Evolutionary conservation across 192 early-diverging fungal genomes (phyloP).

Genomic region (Coemansia sp.): DNA sequence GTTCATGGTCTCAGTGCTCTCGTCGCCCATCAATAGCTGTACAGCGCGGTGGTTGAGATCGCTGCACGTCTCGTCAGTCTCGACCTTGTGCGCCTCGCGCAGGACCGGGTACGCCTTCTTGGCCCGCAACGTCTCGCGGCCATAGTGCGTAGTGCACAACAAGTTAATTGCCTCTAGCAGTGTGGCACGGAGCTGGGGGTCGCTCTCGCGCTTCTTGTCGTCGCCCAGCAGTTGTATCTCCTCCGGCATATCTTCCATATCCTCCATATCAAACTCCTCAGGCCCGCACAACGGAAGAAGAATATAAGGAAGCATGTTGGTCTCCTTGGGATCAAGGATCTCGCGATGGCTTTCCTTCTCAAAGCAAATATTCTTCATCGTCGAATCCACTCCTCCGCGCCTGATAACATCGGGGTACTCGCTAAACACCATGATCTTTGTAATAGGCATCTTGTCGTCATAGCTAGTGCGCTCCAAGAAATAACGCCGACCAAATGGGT

Average conservation of each 20-base stretch:
- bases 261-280: conserved; percentile 91
- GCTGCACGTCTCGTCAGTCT: conserved; percentile 69
- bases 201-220: conserved; percentile 84
- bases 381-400: conserved; percentile 84
- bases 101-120: conserved; percentile 88
- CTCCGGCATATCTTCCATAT: conserved; percentile 92
- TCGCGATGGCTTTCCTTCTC: conserved; percentile 67
- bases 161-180: conserved; percentile 83
- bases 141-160: conserved; percentile 72
- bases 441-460: conserved; percentile 72
- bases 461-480: conserved; percentile 69
- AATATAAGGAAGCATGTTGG: conserved; percentile 86
- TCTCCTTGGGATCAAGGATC: conserved; percentile 68
- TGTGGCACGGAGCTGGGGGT: conserved; percentile 69
- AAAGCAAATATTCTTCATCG: conserved; percentile 92
- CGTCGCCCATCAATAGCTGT: conserved; percentile 85
- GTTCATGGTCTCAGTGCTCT: conserved; percentile 53
- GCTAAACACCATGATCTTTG: conserved; percentile 84
- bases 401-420: conserved; percentile 84
- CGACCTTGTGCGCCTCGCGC: conserved; percentile 77
- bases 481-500: conserved; percentile 67
- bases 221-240: conserved; percentile 86
- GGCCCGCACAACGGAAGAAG: conserved; percentile 87
- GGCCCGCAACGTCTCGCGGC: conserved; percentile 78
- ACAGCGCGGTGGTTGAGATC: conserved; percentile 80